These are phyloP conservation scores for Oehlia diaphana DNA, from an alignment of 192 early-diverging fungal genomes.

Conservation along the genomic window DNA sequence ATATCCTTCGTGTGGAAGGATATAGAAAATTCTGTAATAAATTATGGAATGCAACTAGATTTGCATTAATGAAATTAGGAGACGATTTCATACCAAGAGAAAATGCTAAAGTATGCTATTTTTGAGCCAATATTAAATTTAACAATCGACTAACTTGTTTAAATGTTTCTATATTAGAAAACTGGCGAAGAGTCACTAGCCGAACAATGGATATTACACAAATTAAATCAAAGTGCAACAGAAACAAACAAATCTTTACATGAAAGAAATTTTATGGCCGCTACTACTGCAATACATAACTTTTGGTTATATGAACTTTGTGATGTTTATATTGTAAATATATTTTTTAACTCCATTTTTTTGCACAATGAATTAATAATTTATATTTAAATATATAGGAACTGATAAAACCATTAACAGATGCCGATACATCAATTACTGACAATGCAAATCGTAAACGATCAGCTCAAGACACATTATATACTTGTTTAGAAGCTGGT, in stretches of 20 bases:
- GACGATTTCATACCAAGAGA: constrained; percentile 75
- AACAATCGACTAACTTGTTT: constrained; percentile 7
- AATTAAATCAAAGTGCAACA: constrained; percentile 78
- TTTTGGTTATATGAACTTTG: constrained; percentile 98
- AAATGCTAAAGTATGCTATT: constrained; percentile 35
- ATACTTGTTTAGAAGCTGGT: constrained; percentile 91
- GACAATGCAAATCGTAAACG: constrained; percentile 44
- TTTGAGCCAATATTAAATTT: not conserved
- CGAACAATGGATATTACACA: constrained; percentile 92
- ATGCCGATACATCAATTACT: constrained; percentile 60
- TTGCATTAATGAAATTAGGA: constrained; percentile 96
- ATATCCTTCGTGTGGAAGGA: constrained; percentile 94
- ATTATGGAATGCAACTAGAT: constrained; percentile 97
- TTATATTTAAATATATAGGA: constrained; percentile 42
- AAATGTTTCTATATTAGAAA: constrained; percentile 34
- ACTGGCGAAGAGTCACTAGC: constrained; percentile 86
- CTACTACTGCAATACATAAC: constrained; percentile 81
- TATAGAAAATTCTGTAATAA: constrained; percentile 99
- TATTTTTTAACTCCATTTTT: not conserved
- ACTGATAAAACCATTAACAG: constrained; percentile 86
- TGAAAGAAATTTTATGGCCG: constrained; percentile 89
- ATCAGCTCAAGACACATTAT: constrained; percentile 84
- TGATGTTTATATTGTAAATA: constrained; percentile 88
- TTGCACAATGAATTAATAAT: not conserved
- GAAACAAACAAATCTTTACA: constrained; percentile 76